Evolutionary conservation across 495 filamentous ascomycete genomes (phyloP).

Genomic region (Podospora comata): DNA sequence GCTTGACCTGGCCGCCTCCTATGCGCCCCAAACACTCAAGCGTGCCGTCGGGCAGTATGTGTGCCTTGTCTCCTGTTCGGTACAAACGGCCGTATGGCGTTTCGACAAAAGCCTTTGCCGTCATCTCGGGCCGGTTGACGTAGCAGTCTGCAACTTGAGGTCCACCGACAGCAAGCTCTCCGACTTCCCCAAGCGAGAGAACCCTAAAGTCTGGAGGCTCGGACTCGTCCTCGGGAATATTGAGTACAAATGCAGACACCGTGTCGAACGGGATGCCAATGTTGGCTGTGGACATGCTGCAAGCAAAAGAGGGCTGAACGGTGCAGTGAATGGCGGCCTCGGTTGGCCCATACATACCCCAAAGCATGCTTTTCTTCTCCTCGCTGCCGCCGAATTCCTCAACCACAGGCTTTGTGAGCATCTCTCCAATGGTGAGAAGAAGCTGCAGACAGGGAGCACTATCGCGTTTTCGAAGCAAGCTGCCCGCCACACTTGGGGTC

Average conservation of each 20-base stretch:
- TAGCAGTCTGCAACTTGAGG: slow-evolving; percentile 76
- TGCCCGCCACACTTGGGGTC: slow-evolving; percentile 75
- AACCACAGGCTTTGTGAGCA: slow-evolving; percentile 70
- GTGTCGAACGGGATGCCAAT: slow-evolving; percentile 73
- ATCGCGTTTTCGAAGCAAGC: slow-evolving; percentile 57
- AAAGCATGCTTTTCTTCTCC: slow-evolving; percentile 52
- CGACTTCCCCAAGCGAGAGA: slow-evolving; percentile 63
- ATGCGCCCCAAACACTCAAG: slow-evolving; percentile 84
- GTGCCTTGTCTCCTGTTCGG: slow-evolving; percentile 80
- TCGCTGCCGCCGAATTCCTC: slow-evolving; percentile 63
- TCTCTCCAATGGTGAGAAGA: slow-evolving; percentile 82
- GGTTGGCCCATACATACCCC: slow-evolving; percentile 86
- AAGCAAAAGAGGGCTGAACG: slow-evolving; percentile 36
- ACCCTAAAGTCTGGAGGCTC: slow-evolving; percentile 39
- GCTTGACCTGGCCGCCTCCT: slow-evolving; percentile 71
- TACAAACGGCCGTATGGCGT: slow-evolving; percentile 63
- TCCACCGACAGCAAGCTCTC: slow-evolving; percentile 82
- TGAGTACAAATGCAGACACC: slow-evolving; percentile 69
- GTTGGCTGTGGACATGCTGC: slow-evolving; percentile 53
- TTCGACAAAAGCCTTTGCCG: slow-evolving; percentile 60
- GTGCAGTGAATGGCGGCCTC: slow-evolving; percentile 75
- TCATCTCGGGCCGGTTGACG: slow-evolving; percentile 78
- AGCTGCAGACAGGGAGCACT: slow-evolving; percentile 60
- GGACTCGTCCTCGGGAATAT: slow-evolving; percentile 28
- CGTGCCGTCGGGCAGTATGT: slow-evolving; percentile 61